Conservation (phyloP, 768 basidiomycete genomes). For the Filobasidium wieringae region DNA sequence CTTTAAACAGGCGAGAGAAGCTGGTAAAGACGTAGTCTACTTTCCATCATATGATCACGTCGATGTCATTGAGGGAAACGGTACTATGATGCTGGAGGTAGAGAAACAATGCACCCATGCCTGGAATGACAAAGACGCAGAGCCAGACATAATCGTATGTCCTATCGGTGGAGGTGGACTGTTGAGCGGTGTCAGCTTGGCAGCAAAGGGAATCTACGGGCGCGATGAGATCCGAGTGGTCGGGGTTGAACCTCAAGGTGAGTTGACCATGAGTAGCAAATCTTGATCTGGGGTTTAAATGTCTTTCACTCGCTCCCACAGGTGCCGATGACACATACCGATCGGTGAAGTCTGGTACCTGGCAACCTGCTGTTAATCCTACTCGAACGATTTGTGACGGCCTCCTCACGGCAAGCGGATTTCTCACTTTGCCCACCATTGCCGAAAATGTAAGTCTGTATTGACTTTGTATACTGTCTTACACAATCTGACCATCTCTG, state of each 20-base stretch:
- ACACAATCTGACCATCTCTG: background rate
- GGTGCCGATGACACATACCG: conserved; percentile 8
- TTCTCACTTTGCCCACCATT: conserved; percentile 3
- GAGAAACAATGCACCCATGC: background rate
- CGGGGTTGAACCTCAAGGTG: conserved; percentile 6
- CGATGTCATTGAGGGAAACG: conserved; percentile 9
- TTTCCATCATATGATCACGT: conserved; percentile 11
- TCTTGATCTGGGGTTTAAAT: too few species aligned
- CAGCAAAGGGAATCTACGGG: conserved; percentile 2
- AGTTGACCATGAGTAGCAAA: too few species aligned
- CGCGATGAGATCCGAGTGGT: background rate
- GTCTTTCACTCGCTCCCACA: background rate
- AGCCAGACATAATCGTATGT: conserved; percentile 2
- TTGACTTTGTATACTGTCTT: background rate
- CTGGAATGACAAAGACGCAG: background rate
- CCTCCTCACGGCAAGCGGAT: conserved; percentile 3
- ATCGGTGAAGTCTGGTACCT: background rate
- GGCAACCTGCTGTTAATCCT: conserved; percentile 7
- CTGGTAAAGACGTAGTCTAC: conserved; percentile 1
- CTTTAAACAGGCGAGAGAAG: background rate
- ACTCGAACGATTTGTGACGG: conserved; percentile 7
- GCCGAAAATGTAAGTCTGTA: background rate
- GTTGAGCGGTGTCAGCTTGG: conserved; percentile 5
- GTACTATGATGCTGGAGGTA: conserved; percentile 5
- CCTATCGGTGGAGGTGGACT: conserved; percentile 7